Conservation (phyloP, 495 filamentous ascomycete genomes). For the Penicillium cosmopolitanum region DNA sequence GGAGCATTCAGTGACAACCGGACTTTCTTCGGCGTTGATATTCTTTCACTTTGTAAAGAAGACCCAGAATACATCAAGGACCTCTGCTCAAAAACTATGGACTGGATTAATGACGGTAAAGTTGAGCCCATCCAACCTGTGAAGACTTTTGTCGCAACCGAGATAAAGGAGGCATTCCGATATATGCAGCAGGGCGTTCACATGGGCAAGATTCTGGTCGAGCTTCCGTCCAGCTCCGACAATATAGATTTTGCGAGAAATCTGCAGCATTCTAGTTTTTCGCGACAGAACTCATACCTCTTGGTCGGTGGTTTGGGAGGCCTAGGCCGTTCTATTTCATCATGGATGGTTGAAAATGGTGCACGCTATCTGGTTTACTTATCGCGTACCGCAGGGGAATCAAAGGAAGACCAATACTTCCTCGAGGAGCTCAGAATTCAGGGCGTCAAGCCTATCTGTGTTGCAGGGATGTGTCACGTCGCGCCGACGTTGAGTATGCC, state of each 20-base stretch:
- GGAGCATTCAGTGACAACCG: neutral
- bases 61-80: neutral
- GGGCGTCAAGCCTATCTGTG: neutral
- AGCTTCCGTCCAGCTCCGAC: neutral
- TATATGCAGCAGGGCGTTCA: constrained; percentile 43
- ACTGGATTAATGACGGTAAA: neutral
- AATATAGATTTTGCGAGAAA: neutral
- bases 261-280: neutral
- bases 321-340: constrained; percentile 57
- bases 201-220: constrained; percentile 52
- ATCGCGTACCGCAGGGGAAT: constrained; percentile 28
- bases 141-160: constrained; percentile 23
- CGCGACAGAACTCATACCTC: constrained; percentile 28
- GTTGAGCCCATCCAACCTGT: constrained; percentile 33
- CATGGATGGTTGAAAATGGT: constrained; percentile 61
- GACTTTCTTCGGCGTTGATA: neutral
- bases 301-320: constrained; percentile 58
- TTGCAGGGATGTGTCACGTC: neutral
- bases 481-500: constrained; percentile 2
- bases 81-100: constrained; percentile 5
- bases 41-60: neutral
- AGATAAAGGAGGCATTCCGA: constrained; percentile 27
- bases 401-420: constrained; percentile 7
- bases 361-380: constrained; percentile 58
- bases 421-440: constrained; percentile 8